Conservation (phyloP, 768 basidiomycete genomes). For the Cyclocybe cylindracea region DNA sequence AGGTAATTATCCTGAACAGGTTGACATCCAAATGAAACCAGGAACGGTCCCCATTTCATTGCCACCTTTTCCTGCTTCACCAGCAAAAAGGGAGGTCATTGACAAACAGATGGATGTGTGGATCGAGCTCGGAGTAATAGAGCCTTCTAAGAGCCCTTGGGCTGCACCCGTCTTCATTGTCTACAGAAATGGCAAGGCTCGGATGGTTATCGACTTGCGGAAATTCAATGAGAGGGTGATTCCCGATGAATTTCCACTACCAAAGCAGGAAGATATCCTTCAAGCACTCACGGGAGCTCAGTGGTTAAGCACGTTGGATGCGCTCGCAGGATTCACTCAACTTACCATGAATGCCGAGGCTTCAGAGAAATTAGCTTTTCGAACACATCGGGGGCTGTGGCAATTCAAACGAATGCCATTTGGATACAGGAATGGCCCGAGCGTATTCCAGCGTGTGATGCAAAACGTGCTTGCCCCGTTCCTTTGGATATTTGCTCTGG, state of each 20-base stretch:
- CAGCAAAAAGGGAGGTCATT: conserved; percentile 23
- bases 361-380: conserved; percentile 36
- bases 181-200: conserved; percentile 34
- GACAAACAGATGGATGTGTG: conserved; percentile 30
- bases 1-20: conserved; percentile 21
- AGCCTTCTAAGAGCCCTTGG: conserved; percentile 39
- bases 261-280: conserved; percentile 22
- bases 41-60: conserved; percentile 23
- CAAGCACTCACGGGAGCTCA: conserved; percentile 30
- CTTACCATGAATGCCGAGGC: conserved; percentile 20
- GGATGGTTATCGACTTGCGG: conserved; percentile 35
- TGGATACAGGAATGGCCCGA: conserved; percentile 34
- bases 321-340: conserved; percentile 39
- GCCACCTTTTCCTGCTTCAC: conserved; percentile 21
- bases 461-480: conserved; percentile 32
- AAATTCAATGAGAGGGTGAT: conserved; percentile 19
- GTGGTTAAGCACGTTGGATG: conserved; percentile 28
- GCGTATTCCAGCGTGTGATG: conserved; percentile 43
- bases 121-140: conserved; percentile 36
- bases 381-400: conserved; percentile 37
- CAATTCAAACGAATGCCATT: conserved; percentile 46
- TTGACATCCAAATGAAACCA: conserved; percentile 22
- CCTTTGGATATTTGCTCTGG: conserved; percentile 39
- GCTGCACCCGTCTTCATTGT: conserved; percentile 27
- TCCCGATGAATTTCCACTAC: conserved; percentile 27